phyloP scores from a whole-genome alignment of 768 basidiomycete genomes.

The Mycena leptocephala region DNA sequence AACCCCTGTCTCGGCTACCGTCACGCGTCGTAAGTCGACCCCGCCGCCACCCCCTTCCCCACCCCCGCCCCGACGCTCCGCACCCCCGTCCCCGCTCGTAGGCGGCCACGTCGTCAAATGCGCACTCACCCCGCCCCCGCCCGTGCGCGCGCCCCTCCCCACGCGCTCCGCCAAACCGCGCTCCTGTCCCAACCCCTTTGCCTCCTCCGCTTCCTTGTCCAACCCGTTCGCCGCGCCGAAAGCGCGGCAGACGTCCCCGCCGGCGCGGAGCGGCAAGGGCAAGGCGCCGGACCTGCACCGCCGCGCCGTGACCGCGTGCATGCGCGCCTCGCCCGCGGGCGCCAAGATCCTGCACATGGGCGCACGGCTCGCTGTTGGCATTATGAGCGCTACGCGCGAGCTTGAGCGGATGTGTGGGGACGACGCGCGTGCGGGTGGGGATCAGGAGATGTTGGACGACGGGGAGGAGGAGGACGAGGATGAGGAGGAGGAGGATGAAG shows the following conservation, averaged over 20 bases:
- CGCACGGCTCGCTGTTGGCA: constrained; percentile 72
- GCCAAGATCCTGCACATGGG: constrained; percentile 80
- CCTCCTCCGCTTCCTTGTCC: constrained; percentile 26
- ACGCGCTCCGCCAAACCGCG: too few relatives aligned
- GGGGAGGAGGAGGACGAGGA: background rate
- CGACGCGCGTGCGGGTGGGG: constrained; percentile 22
- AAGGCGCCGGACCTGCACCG: constrained; percentile 74
- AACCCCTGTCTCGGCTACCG: constrained; percentile 37
- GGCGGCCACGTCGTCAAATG: background rate
- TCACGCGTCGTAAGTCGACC: too few relatives aligned
- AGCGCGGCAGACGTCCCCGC: background rate
- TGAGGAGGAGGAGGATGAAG: background rate
- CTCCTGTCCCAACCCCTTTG: too few relatives aligned
- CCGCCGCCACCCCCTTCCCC: constrained; percentile 46
- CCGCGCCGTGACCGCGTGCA: constrained; percentile 70
- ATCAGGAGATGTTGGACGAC: background rate
- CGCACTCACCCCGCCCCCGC: constrained; percentile 35
- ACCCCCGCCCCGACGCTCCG: constrained; percentile 33
- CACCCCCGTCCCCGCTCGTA: constrained; percentile 34
- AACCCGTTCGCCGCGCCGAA: constrained; percentile 43
- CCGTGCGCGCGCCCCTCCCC: constrained; percentile 9
- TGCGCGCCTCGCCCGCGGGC: constrained; percentile 74
- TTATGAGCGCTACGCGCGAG: constrained; percentile 73
- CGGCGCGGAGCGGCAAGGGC: constrained; percentile 61
- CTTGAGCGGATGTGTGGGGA: constrained; percentile 68